Base-by-base conservation (phyloP, 352 stramenopile species). In the Blastocystis sp. region DNA sequence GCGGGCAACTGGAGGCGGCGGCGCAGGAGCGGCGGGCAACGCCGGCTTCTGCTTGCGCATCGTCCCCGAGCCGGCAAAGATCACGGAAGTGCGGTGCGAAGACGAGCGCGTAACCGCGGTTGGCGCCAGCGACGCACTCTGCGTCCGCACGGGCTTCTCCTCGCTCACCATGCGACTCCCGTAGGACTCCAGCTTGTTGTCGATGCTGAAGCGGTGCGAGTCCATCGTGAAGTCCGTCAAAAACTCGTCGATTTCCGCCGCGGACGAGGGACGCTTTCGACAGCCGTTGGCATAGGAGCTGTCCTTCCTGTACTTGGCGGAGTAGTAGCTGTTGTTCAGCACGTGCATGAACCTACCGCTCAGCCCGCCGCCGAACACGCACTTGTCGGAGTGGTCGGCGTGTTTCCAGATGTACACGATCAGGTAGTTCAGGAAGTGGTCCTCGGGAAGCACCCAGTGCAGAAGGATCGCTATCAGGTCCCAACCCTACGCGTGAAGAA, bases 361-460 rank as follows among this genome's bases (percentile, higher is more conserved):
- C 2, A 66, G 19, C 2, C 0, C 21, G 28, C 0, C 0, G 9
- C 19, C 10, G 3, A 2, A 38, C 40, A 21, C 2, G 14, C 5
- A 84, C 74, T 84, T 84, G 53, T 84, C 74, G 38, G 52, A n/a
- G 66, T 67, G 21, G 4, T 53, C 52, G 40, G 74, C 56, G 21
- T 91, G 86, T 38, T 71, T 65, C 34, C 91, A 81, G 19, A 93
- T 67, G 86, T 91, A 92, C 48, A 89, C 81, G 74, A 90, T 89
- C 11, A 93, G 67, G 84, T 90, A 91, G 88, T 93, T 92, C 60
- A 92, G 90, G 17, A 93, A 70, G 34, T 82, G 65, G 7, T 91
- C 90, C 10, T 90, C 89, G 2, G 91, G 91, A 17, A 91, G 90
- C 70, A 93, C 91, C 34, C 80, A 89, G 52, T 79, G 78, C 45